A percentile compares a stretch with the other conserved stretches of the same genome.
phyloP scores from a whole-genome alignment of 352 stramenopile genomes.

The Globisporangium ultimum region DNA sequence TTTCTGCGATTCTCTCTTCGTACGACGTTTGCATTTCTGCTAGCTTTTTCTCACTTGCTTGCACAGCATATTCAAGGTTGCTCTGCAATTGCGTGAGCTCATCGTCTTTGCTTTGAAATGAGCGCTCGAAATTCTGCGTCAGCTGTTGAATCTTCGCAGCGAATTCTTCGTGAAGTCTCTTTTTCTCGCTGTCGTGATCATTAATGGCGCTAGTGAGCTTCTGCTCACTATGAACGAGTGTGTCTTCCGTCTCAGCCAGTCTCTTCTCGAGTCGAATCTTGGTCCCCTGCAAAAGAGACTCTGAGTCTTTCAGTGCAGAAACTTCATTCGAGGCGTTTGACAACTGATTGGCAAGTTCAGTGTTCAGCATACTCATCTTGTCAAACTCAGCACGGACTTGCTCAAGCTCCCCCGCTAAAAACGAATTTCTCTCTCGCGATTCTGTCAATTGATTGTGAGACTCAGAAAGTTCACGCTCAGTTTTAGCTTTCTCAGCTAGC shows the following conservation, averaged over 20 bases:
- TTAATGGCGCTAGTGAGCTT: not conserved
- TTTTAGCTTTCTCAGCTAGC: conserved; percentile 1
- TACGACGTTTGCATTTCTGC: conserved; percentile 17
- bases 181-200: not conserved
- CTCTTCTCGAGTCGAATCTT: conserved; percentile 6
- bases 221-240: not conserved
- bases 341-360: conserved; percentile 1
- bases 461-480: conserved; percentile 10
- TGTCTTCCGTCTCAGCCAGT: not conserved
- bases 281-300: not conserved
- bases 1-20: conserved; percentile 10
- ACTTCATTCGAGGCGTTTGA: not conserved
- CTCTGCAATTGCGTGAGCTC: conserved; percentile 7
- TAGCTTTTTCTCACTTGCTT: conserved; percentile 15
- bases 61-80: conserved; percentile 4
- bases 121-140: not conserved
- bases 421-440: conserved; percentile 19
- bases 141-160: not conserved
- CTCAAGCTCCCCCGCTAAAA: conserved; percentile 18
- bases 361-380: conserved; percentile 2
- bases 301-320: conserved; percentile 2
- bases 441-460: conserved; percentile 15
- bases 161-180: not conserved
- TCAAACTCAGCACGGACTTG: not conserved
- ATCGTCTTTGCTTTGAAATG: conserved; percentile 3